Percentiles rank a stretch among this genome's conserved stretches.
Evolutionary conservation across 1,284 basidiomycete genomes (phyloP).

Genomic region (Tausonia pullulans): DNA sequence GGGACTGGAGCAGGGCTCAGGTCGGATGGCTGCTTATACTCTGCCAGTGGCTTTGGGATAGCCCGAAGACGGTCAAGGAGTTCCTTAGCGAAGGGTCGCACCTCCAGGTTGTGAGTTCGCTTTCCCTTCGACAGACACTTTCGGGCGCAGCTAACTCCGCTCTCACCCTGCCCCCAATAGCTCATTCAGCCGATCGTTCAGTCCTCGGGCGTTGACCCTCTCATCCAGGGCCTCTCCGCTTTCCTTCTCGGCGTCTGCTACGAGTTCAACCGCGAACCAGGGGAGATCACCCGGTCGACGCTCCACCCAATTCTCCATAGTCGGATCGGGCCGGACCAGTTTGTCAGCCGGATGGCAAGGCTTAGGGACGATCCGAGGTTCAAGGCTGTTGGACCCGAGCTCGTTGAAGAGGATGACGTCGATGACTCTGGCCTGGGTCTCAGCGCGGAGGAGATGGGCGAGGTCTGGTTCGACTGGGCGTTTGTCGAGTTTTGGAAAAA

Average conservation of each 20-base stretch:
- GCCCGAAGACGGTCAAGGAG: slow-evolving; percentile 72
- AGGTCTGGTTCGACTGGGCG: slow-evolving; percentile 95
- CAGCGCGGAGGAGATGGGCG: slow-evolving; percentile 48
- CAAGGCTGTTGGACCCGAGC: slow-evolving; percentile 65
- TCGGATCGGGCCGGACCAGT: slow-evolving; percentile 70
- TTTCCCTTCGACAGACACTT: slow-evolving; percentile 1
- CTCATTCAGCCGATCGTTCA: slow-evolving; percentile 91
- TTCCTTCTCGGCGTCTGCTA: slow-evolving; percentile 90
- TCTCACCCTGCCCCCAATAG: slow-evolving; percentile 36
- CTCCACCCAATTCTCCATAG: slow-evolving; percentile 76
- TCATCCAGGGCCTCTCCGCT: slow-evolving; percentile 82
- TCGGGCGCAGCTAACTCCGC: slow-evolving; percentile 4
- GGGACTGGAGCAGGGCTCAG: slow-evolving; percentile 83
- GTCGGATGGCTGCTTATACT: slow-evolving; percentile 75
- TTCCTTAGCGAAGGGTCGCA: slow-evolving; percentile 81
- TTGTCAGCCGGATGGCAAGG: slow-evolving; percentile 74
- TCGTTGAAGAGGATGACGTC: slow-evolving; percentile 32
- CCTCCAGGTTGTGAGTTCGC: slow-evolving; percentile 63
- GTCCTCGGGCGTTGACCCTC: slow-evolving; percentile 67
- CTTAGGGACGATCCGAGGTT: slow-evolving; percentile 86
- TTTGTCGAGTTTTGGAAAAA: slow-evolving; percentile 99
- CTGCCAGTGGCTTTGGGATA: slow-evolving; percentile 94
- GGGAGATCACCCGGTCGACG: slow-evolving; percentile 79
- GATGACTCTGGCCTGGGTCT: not conserved
- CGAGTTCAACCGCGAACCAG: slow-evolving; percentile 85